Evolutionary conservation across 345 rosid species (phyloP), one percentile per base, ranked within the genome.

Genomic region (Anastatica hierochuntica): DNA sequence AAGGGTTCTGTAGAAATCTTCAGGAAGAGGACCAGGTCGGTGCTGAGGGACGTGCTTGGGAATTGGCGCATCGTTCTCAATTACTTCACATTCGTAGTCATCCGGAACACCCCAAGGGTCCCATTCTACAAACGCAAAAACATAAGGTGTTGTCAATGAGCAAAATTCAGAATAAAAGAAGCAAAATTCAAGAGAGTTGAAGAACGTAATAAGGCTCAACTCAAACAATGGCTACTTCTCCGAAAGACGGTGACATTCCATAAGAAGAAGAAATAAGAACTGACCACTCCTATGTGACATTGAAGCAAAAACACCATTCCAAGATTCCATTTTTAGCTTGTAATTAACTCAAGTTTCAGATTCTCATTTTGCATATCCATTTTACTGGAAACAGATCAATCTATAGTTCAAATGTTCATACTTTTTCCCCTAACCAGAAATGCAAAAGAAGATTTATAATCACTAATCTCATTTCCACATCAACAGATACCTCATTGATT

Each of bases 31-130:
- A 55, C 95, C 97, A 15, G 95, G 95, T 60, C 90, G 84, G 66
- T 92, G 98, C 61, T 63, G 74, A 39, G 97, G 98, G 49, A 92
- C 84, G 49, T 88, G 98, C 77, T 88, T 85, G 0, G 98, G 98
- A 64, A 88, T 72, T 3, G 94, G 94, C 15, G 90, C 86, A 65
- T 85, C 90, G 13, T 85, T 80, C 73, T 92, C 97, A 8, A 92
- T 76, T n/a, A 88, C 78, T 71, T 92, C 97, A 14, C 90, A 83
- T 60, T 85, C 90, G 20, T 81, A 80, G 69, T 88, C 99, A 27
- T 94, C 97, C 23, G 95, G 88, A 72, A 88, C 88, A 61, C 88
- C 97, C 97, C 97, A 85, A 45, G 97, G 97, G 72, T 85, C 90
- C 97, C 94, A 88, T 66, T 92, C 97, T 92, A 83, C 69, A 53